Conservation (phyloP, 805 yeast genomes). For the Kodamaea kaohsiungensis region DNA sequence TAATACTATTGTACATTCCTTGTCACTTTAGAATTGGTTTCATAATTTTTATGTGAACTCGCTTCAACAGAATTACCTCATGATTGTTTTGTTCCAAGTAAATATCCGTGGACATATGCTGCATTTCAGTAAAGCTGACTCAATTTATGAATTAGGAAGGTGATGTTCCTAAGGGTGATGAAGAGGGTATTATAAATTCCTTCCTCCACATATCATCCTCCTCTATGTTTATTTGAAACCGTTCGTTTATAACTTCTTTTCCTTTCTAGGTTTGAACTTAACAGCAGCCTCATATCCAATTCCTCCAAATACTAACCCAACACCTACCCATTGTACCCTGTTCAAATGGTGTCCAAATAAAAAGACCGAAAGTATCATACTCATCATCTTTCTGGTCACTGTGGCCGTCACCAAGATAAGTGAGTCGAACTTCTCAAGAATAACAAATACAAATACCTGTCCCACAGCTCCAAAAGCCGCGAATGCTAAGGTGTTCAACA, state of each 20-base stretch:
- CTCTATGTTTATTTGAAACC: too few relatives aligned
- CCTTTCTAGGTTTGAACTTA: conserved; percentile 19
- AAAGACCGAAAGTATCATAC: conserved; percentile 87
- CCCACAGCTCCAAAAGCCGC: conserved; percentile 86
- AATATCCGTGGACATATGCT: too few relatives aligned
- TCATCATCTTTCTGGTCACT: conserved; percentile 93
- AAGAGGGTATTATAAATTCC: too few relatives aligned
- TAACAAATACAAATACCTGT: conserved; percentile 87
- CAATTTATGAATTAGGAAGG: too few relatives aligned
- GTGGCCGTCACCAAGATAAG: conserved; percentile 87
- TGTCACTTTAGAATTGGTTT: too few relatives aligned
- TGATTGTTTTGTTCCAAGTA: too few relatives aligned
- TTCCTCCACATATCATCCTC: too few relatives aligned
- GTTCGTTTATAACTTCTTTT: neutral
- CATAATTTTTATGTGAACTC: too few relatives aligned
- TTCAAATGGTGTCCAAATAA: conserved; percentile 79
- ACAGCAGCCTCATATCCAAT: conserved; percentile 72
- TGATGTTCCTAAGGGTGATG: too few relatives aligned
- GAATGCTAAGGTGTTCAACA: conserved; percentile 62
- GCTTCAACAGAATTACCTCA: too few relatives aligned
- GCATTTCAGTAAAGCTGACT: too few relatives aligned
- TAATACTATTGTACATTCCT: neutral
- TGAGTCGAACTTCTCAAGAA: conserved; percentile 83
- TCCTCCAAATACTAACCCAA: conserved; percentile 78
- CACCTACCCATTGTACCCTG: conserved; percentile 74